phyloP scores from a whole-genome alignment of 352 stramenopile species.

The Phytophthora pluvialis region DNA sequence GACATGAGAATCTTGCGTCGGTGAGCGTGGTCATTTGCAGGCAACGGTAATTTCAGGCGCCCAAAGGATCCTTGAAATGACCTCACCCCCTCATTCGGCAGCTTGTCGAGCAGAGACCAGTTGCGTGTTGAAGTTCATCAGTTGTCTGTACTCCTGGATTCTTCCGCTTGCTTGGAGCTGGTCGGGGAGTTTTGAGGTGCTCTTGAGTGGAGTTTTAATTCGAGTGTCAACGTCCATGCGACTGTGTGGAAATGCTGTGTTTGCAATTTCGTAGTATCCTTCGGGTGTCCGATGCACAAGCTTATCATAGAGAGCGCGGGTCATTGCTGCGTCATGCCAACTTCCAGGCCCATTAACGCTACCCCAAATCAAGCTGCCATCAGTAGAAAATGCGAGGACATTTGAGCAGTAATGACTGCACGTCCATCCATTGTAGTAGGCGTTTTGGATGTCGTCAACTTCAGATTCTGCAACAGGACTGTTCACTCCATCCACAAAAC shows the following conservation, averaged over 20 bases:
- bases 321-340: constrained; percentile 28
- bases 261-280: constrained; percentile 23
- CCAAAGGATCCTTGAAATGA: constrained; percentile 28
- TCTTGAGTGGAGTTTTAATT: constrained; percentile 25
- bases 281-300: constrained; percentile 13
- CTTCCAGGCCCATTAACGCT: constrained; percentile 16
- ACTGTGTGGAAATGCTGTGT: constrained; percentile 30
- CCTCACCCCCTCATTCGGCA: constrained; percentile 27
- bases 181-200: not conserved
- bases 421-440: constrained; percentile 34
- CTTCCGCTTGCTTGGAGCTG: constrained; percentile 6
- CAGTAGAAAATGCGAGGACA: constrained; percentile 24
- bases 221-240: constrained; percentile 3
- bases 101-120: constrained; percentile 26
- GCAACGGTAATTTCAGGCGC: constrained; percentile 24
- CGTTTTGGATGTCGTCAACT: constrained; percentile 22
- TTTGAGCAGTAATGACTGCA: constrained; percentile 28
- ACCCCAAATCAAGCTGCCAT: constrained; percentile 19
- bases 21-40: constrained; percentile 7
- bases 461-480: constrained; percentile 12
- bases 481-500: constrained; percentile 30
- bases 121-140: constrained; percentile 10
- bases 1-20: not conserved
- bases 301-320: constrained; percentile 19
- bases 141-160: not conserved